Evolutionary conservation across 148 eudicot genomes (phyloP).

Genomic region (Suaeda aralocaspica): DNA sequence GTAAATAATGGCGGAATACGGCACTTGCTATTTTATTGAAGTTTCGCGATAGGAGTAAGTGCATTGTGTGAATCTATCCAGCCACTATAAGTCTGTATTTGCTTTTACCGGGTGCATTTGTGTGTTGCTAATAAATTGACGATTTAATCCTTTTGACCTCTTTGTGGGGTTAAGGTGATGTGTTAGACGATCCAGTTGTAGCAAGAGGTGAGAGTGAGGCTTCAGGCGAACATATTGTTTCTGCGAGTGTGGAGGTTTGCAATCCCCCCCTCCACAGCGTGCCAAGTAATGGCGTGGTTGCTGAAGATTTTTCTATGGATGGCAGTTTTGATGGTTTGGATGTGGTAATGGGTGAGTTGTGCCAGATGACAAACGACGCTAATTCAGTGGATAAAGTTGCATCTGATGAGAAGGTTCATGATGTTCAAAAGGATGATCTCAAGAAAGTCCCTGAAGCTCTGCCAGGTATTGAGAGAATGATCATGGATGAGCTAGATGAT

Average conservation of each 20-base stretch:
- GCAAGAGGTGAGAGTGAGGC: conserved; percentile 23
- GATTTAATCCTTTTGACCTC: background rate
- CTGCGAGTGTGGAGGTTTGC: conserved; percentile 18
- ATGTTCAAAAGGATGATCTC: conserved; percentile 18
- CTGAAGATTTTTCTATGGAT: conserved; percentile 21
- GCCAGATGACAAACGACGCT: conserved; percentile 13
- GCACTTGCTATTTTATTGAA: background rate
- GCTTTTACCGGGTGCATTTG: conserved; percentile 1
- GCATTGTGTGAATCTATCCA: background rate
- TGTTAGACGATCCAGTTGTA: conserved; percentile 8
- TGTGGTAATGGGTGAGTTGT: conserved; percentile 26
- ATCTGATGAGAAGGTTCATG: conserved; percentile 5
- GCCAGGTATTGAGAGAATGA: conserved; percentile 29
- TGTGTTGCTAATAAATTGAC: background rate
- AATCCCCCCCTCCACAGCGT: background rate
- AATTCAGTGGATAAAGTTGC: conserved; percentile 10
- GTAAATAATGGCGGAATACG: background rate
- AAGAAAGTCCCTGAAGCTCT: conserved; percentile 27
- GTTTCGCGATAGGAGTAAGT: background rate
- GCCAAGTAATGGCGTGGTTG: conserved; percentile 4
- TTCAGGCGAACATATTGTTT: conserved; percentile 12
- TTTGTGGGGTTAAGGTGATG: conserved; percentile 24
- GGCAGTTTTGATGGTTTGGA: conserved; percentile 20
- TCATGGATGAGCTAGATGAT: conserved; percentile 35
- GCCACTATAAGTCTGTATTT: background rate